A percentile compares a stretch with the other conserved stretches of the same genome.
Evolutionary conservation across 2,329 filamentous ascomycete genomes (phyloP).

Genomic region (Colletotrichum tropicale): DNA sequence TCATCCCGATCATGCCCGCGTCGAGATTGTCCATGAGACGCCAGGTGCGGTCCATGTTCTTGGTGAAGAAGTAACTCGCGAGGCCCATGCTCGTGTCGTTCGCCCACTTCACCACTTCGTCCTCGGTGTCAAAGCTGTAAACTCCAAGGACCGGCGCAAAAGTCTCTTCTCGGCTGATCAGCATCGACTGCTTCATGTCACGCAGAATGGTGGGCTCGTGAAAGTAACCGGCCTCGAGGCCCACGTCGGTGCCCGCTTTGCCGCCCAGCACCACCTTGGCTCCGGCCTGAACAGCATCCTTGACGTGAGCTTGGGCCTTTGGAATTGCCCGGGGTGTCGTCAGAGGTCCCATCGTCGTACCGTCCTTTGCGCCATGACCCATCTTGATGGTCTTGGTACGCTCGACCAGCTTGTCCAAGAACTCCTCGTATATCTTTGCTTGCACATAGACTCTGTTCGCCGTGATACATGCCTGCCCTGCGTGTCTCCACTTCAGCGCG

Average conservation of each 20-base stretch:
- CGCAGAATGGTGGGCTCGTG: constrained; percentile 75
- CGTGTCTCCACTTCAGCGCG: constrained; percentile 36
- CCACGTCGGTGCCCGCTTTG: constrained; percentile 41
- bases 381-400: constrained; percentile 59
- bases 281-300: constrained; percentile 67
- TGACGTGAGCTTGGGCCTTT: constrained; percentile 64
- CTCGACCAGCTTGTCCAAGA: constrained; percentile 58
- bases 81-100: constrained; percentile 74
- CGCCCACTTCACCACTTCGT: constrained; percentile 72
- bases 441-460: constrained; percentile 46
- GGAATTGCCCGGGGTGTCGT: constrained; percentile 60
- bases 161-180: constrained; percentile 71
- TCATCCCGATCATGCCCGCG: constrained; percentile 66
- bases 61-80: constrained; percentile 76
- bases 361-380: constrained; percentile 64
- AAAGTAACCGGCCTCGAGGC: constrained; percentile 61
- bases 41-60: constrained; percentile 41
- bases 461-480: constrained; percentile 55
- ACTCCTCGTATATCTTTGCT: constrained; percentile 59
- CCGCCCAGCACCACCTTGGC: constrained; percentile 69
- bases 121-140: constrained; percentile 73
- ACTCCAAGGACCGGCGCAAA: constrained; percentile 77
- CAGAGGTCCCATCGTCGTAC: constrained; percentile 64
- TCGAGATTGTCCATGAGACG: constrained; percentile 58
- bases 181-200: constrained; percentile 71